A percentile compares a stretch with the other conserved stretches of the same genome.
phyloP scores from a whole-genome alignment of 768 basidiomycete genomes.

The Russula sp. region DNA sequence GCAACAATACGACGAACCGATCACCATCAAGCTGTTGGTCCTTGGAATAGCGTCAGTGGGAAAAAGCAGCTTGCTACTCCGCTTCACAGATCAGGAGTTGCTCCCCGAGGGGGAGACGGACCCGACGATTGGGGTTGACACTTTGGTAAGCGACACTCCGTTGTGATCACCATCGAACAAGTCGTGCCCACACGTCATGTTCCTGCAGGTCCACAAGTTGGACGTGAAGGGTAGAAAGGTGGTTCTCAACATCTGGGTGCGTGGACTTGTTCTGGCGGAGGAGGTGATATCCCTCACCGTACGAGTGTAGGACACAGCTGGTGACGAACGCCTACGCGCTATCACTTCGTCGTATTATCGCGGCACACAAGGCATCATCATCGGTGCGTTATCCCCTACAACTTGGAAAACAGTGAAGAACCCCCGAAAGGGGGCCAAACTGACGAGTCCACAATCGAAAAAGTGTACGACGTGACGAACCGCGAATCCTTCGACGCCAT shows the following conservation, averaged over 20 bases:
- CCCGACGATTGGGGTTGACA: conserved; percentile 83
- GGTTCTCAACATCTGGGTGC: conserved; percentile 94
- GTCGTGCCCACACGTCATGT: not conserved
- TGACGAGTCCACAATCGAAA: not conserved
- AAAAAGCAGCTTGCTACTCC: conserved; percentile 82
- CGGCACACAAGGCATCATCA: conserved; percentile 74
- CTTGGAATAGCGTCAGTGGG: conserved; percentile 88
- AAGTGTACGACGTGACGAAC: conserved; percentile 93
- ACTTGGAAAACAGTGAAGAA: not conserved
- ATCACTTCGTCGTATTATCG: conserved; percentile 94
- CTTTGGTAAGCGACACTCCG: conserved; percentile 43
- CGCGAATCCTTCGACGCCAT: conserved; percentile 89
- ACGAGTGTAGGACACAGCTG: conserved; percentile 72
- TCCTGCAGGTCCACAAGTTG: conserved; percentile 72
- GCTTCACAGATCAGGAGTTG: conserved; percentile 95
- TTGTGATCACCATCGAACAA: not conserved
- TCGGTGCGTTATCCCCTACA: conserved; percentile 40
- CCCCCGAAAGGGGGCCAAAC: not conserved
- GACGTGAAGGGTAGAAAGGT: conserved; percentile 73
- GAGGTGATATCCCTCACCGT: no score
- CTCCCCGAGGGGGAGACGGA: conserved; percentile 81
- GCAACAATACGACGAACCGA: conserved; percentile 32
- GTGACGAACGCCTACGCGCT: conserved; percentile 92
- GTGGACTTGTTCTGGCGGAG: conserved; percentile 25
- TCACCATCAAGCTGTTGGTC: conserved; percentile 75